Evolutionary conservation across 2,329 filamentous ascomycete species (phyloP).

Genomic region (Phoma herbarum): DNA sequence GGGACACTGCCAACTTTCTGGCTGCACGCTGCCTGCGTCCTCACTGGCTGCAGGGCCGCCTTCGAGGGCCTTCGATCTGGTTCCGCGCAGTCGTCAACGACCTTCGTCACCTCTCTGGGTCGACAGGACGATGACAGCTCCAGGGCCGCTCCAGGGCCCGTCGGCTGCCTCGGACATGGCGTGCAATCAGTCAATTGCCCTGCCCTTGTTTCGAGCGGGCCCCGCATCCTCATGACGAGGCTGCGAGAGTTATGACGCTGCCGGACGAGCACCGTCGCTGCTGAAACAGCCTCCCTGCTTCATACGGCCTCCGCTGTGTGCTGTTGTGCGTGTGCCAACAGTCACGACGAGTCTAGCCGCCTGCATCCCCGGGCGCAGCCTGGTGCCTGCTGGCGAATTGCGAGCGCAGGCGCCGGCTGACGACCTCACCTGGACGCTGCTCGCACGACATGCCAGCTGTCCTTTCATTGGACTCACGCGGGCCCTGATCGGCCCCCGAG

Average conservation of each 20-base stretch:
- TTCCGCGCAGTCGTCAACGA: constrained; percentile 16
- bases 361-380: constrained; percentile 11
- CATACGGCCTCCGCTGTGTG: constrained; percentile 20
- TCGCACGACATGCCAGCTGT: constrained; percentile 34
- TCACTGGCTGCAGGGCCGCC: constrained; percentile 12
- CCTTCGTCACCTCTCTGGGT: constrained; percentile 12
- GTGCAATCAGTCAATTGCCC: constrained; percentile 8
- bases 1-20: constrained; percentile 30
- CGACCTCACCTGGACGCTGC: constrained; percentile 18
- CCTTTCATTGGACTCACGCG: constrained; percentile 31
- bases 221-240: constrained; percentile 23
- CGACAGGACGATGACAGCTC: neutral
- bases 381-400: constrained; percentile 21
- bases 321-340: constrained; percentile 34
- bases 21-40: constrained; percentile 2
- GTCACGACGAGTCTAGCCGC: constrained; percentile 22
- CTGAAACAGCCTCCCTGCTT: constrained; percentile 40
- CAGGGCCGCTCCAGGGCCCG: neutral
- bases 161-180: constrained; percentile 15
- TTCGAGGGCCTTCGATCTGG: constrained; percentile 23
- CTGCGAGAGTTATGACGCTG: constrained; percentile 29
- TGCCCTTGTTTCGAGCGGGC: constrained; percentile 20
- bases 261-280: constrained; percentile 8
- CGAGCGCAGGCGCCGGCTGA: constrained; percentile 28
- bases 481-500: constrained; percentile 11